phyloP scores from a whole-genome alignment of 108 stramenopile species.

The Stephanodiscus triporus region DNA sequence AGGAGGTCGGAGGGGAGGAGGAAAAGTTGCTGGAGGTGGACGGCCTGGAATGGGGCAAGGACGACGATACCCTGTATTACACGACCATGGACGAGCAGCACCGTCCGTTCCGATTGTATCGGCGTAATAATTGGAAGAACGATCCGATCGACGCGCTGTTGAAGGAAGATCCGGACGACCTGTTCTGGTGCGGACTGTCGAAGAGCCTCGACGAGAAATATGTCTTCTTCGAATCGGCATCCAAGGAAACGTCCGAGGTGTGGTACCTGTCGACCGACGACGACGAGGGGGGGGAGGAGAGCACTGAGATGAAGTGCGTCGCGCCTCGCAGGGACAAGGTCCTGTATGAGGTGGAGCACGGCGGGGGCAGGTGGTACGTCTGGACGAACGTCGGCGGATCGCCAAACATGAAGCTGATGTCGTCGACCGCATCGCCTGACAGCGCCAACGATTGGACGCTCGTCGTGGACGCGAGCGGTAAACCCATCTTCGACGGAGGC shows the following conservation, averaged over 20 bases:
- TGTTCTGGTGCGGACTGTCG: conserved; percentile 59
- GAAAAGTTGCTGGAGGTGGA: conserved; percentile 57
- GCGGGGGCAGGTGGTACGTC: conserved; percentile 63
- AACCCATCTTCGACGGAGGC: conserved; percentile 64
- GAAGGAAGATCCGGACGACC: conserved; percentile 79
- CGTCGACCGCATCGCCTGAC: conserved; percentile 49
- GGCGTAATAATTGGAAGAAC: conserved; percentile 46
- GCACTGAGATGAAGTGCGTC: conserved; percentile 72
- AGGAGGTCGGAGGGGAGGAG: conserved; percentile 52
- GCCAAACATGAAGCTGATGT: conserved; percentile 78
- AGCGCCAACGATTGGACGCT: conserved; percentile 56
- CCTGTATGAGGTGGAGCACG: conserved; percentile 70
- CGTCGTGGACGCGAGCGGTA: conserved; percentile 32
- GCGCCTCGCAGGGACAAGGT: conserved; percentile 64
- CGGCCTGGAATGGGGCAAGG: conserved; percentile 77
- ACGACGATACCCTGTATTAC: conserved; percentile 77
- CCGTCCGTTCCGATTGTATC: conserved; percentile 72
- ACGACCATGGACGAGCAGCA: conserved; percentile 85
- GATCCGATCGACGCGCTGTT: conserved; percentile 70
- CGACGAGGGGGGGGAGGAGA: conserved; percentile 9
- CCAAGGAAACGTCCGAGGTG: conserved; percentile 85
- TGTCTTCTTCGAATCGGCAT: conserved; percentile 61
- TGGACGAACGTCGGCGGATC: conserved; percentile 66
- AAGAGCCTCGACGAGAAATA: conserved; percentile 67
- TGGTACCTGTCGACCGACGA: conserved; percentile 61